A percentile compares a stretch with the other conserved stretches of the same genome.
Evolutionary conservation across 768 basidiomycete genomes (phyloP).

Genomic region (Xerocomus spinulosus): DNA sequence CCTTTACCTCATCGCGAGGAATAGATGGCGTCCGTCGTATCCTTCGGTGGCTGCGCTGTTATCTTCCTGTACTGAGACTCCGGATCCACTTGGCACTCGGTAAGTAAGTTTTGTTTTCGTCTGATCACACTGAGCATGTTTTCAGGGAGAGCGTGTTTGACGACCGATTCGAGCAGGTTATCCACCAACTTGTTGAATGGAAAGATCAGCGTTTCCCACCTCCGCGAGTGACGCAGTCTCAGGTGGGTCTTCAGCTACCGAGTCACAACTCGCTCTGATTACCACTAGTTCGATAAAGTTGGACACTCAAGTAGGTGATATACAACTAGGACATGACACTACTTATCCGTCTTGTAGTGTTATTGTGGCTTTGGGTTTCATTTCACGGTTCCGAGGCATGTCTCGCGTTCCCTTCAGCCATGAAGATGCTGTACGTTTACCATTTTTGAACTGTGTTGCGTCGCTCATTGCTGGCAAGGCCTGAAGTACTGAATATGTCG

Average conservation of each 20-base stretch:
- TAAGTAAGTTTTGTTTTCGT: slow-evolving; percentile 19
- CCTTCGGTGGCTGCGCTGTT: slow-evolving; percentile 51
- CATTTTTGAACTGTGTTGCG: background rate
- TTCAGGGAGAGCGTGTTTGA: slow-evolving; percentile 53
- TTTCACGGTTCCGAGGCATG: slow-evolving; percentile 72
- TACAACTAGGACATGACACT: background rate
- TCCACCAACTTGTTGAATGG: slow-evolving; percentile 60
- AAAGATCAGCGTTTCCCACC: slow-evolving; percentile 76
- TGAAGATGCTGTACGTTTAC: slow-evolving; percentile 66
- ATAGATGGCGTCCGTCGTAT: slow-evolving; percentile 69
- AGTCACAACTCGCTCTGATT: slow-evolving; percentile 11
- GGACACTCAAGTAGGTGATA: slow-evolving; percentile 64
- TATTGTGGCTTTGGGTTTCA: slow-evolving; percentile 77
- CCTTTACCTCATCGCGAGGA: slow-evolving; percentile 51
- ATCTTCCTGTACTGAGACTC: slow-evolving; percentile 43
- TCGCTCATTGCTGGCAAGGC: slow-evolving; percentile 41
- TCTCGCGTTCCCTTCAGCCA: slow-evolving; percentile 71
- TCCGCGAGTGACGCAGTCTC: slow-evolving; percentile 80
- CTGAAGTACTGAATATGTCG: slow-evolving; percentile 85
- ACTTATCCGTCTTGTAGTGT: slow-evolving; percentile 42
- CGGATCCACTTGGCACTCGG: slow-evolving; percentile 64
- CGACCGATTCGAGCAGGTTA: slow-evolving; percentile 51
- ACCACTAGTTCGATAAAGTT: slow-evolving; percentile 74
- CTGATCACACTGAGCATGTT: slow-evolving; percentile 1
- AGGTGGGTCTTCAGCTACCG: slow-evolving; percentile 35